A percentile compares a stretch with the other conserved stretches of the same genome.
These are phyloP conservation scores for Phytophthora megakarya DNA, from an alignment of 352 stramenopile species.

Conservation along the genomic window DNA sequence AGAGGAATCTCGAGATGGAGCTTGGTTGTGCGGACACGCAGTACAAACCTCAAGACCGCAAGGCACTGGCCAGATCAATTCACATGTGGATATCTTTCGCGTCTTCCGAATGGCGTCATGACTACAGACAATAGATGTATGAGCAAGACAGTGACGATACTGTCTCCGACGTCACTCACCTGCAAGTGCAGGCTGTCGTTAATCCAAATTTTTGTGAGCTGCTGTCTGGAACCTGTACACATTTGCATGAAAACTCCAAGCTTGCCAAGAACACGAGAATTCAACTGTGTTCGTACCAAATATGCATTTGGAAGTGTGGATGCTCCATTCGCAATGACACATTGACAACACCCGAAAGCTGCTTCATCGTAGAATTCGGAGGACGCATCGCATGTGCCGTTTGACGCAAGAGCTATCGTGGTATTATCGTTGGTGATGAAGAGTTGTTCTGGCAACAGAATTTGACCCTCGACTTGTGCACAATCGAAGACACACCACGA, in stretches of 20 bases:
- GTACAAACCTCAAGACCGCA: constrained; percentile 56
- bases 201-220: constrained; percentile 31
- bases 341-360: constrained; percentile 61
- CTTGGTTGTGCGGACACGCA: constrained; percentile 41
- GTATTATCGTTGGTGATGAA: constrained; percentile 5
- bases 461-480: constrained; percentile 14
- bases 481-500: constrained; percentile 1
- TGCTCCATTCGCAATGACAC: constrained; percentile 39
- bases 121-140: constrained; percentile 14
- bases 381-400: constrained; percentile 33
- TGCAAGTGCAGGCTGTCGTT: constrained; percentile 47
- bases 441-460: constrained; percentile 17
- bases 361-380: constrained; percentile 65
- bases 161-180: constrained; percentile 33
- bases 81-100: constrained; percentile 44
- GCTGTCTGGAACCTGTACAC: constrained; percentile 42
- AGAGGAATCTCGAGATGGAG: constrained; percentile 46
- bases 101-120: constrained; percentile 24
- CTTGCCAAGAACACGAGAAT: background rate
- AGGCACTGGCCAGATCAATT: constrained; percentile 66
- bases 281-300: constrained; percentile 34
- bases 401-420: constrained; percentile 14
- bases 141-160: background rate
- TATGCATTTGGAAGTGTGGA: constrained; percentile 37
- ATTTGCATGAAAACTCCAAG: background rate